Percentiles rank a stretch among this genome's conserved stretches.
These are phyloP conservation scores for Eutrema salsugineum DNA, from an alignment of 441 rosid species.

Conservation along the genomic window DNA sequence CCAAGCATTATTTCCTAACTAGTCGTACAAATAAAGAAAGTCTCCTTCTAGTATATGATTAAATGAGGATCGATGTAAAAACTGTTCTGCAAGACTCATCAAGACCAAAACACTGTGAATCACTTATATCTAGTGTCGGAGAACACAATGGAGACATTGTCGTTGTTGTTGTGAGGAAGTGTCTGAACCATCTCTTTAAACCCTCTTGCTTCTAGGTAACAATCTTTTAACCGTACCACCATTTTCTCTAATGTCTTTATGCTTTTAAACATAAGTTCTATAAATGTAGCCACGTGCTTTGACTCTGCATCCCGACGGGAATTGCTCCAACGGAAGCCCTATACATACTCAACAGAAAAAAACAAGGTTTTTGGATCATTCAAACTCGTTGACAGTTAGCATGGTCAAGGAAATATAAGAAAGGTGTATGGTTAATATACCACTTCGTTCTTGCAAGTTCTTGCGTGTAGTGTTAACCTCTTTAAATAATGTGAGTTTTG, in stretches of 20 bases:
- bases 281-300: neutral
- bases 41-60: too few species aligned
- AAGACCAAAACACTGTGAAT: neutral
- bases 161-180: neutral
- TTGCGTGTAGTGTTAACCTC: neutral
- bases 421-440: neutral
- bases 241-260: neutral
- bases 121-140: neutral
- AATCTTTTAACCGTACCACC: neutral
- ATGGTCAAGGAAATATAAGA: neutral
- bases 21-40: too few species aligned
- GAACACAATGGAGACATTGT: neutral
- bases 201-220: neutral
- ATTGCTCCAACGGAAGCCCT: too few species aligned
- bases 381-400: neutral
- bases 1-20: too few species aligned
- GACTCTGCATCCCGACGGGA: neutral
- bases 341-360: too few species aligned
- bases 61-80: too few species aligned
- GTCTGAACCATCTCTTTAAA: neutral
- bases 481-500: conserved; percentile 1
- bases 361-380: neutral
- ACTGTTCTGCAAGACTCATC: neutral
- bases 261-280: neutral
- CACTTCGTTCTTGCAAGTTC: neutral